Base-by-base conservation (phyloP, 768 basidiomycete species). In the Mycena kentingensis region DNA sequence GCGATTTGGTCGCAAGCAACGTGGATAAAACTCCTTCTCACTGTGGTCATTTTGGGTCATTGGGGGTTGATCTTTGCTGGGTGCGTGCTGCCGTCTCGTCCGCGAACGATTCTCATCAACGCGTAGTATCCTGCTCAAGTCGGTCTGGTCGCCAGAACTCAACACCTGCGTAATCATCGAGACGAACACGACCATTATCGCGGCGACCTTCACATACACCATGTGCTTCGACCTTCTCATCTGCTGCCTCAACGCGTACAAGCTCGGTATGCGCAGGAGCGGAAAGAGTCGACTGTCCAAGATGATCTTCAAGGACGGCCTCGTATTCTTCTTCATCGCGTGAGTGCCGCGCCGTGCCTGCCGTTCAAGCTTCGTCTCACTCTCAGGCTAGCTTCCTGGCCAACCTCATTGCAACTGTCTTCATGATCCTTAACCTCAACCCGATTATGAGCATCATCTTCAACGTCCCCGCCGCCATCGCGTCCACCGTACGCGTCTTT, bases 321-420 rank as follows among this genome's bases (percentile, higher is more conserved):
- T 91, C 11, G 81, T 87, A 48, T 90, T 79, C 69, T 90, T 90
- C 71, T 68, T 90, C 55, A 78, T 90, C 44, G 88, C 88, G 81
- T 88, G 60, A 49, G 82, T 73, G 22, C 32, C 41, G 37, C 28
- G 34, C 39, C 36, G 50, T 28, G 37, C 22, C 7, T 29, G 10
- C 19, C 35, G 38, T 22, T 39, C 18, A 26, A 11, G 5, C 22
- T 27, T 36, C 12, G 26, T 10, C 35, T 38, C 21, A 18, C 16
- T 38, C 3, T n/a, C n/a, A n/a, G n/a, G n/a, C n/a, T 32, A 80
- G 79, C 5, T 81, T 81, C 63, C 35, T 79, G 31, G 73, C 67
- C 18, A 74, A 74, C 56, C 53, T 73, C 24, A 57, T 77, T 32
- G 75, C 77, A n/a, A 77, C 81, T 16, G 68, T 82, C 2, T 87